phyloP scores from a whole-genome alignment of 305 asterid species.

The Fraxinus angustifolia region DNA sequence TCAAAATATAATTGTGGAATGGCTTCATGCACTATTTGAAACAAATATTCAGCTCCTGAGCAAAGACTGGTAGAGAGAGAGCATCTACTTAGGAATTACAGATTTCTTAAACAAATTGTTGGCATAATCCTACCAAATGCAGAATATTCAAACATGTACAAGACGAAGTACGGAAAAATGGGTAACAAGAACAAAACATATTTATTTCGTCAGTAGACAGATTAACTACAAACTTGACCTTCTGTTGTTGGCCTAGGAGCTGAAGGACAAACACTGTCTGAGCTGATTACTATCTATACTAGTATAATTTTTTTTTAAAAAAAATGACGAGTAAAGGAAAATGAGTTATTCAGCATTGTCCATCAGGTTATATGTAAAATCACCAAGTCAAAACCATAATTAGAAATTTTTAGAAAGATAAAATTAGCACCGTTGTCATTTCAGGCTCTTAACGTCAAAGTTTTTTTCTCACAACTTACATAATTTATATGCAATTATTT shows the following conservation, averaged over 20 bases:
- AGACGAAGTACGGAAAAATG: not conserved
- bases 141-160: not conserved
- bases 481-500: not conserved
- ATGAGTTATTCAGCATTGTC: constrained; percentile 15
- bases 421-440: constrained; percentile 7
- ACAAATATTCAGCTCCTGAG: constrained; percentile 86
- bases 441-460: not conserved
- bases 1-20: constrained; percentile 59
- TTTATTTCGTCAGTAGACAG: not conserved
- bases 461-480: constrained; percentile 1
- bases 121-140: constrained; percentile 1
- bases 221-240: not conserved
- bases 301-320: not conserved
- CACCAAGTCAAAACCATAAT: not conserved
- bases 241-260: not conserved
- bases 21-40: constrained; percentile 75
- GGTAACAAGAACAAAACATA: not conserved
- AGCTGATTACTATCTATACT: not conserved
- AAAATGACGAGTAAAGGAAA: not conserved
- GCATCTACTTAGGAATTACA: not conserved
- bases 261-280: not conserved
- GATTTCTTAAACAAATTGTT: constrained; percentile 8
- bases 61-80: constrained; percentile 49
- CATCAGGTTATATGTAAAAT: constrained; percentile 7
- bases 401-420: not conserved